phyloP scores from a whole-genome alignment of 2,329 filamentous ascomycete genomes.

The Fusarium pininemorale region DNA sequence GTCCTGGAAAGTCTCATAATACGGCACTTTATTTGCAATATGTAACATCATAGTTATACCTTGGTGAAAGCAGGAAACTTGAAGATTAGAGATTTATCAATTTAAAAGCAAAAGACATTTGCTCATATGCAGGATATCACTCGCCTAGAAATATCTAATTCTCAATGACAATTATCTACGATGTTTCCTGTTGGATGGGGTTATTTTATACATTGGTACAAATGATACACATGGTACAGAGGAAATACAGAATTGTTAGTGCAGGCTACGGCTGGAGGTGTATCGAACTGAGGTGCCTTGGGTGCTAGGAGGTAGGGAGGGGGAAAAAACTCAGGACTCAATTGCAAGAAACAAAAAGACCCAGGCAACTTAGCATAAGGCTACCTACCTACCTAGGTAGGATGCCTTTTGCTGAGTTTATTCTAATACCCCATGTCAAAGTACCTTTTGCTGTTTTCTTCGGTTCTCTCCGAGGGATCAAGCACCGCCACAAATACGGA shows the following conservation, averaged over 20 bases:
- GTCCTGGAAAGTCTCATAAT: not conserved
- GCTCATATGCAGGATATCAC: not conserved
- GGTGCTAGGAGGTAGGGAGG: not conserved
- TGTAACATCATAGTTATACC: not conserved
- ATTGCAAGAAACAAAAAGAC: not conserved
- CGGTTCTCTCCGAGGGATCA: not conserved
- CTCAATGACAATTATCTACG: not conserved
- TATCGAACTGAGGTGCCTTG: not conserved
- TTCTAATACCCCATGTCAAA: not conserved
- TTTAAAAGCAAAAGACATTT: not conserved
- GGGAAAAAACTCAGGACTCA: not conserved
- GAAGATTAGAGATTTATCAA: not conserved
- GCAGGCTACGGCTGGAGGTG: not conserved
- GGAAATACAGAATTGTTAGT: not conserved
- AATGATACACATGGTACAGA: not conserved
- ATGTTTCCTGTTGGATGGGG: not conserved
- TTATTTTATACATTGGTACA: not conserved
- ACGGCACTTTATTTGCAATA: not conserved
- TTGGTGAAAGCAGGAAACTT: not conserved
- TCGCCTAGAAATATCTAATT: not conserved
- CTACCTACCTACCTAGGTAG: too few relatives aligned
- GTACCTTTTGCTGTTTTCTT: not conserved
- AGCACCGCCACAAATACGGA: not conserved
- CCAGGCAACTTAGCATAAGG: not conserved
- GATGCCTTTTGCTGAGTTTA: not conserved